Conservation (phyloP, 352 stramenopile species). For the Elongisporangium prolatum region DNA sequence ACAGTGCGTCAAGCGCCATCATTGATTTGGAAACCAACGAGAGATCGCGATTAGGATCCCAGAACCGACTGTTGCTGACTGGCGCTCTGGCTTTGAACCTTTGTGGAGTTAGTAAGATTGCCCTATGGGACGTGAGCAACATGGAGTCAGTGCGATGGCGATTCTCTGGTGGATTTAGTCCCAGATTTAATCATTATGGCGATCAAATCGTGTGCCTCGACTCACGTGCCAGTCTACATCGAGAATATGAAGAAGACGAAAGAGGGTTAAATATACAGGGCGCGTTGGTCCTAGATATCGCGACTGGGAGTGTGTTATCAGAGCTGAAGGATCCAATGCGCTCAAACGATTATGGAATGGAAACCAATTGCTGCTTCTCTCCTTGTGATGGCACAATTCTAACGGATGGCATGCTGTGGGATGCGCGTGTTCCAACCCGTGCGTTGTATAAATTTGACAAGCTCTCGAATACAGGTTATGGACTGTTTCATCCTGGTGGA, state of each 20-base stretch:
- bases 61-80: constrained; percentile 55
- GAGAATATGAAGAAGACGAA: constrained; percentile 26
- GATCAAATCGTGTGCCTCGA: constrained; percentile 71
- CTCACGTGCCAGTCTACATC: constrained; percentile 22
- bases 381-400: constrained; percentile 68
- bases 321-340: constrained; percentile 58
- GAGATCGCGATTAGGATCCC: constrained; percentile 36
- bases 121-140: constrained; percentile 64
- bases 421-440: constrained; percentile 59
- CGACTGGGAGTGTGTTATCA: constrained; percentile 52
- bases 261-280: constrained; percentile 28
- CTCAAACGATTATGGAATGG: constrained; percentile 67
- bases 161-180: constrained; percentile 47
- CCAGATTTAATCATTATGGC: constrained; percentile 76
- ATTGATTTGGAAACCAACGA: constrained; percentile 71
- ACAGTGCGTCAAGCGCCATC: constrained; percentile 64
- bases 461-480: constrained; percentile 76
- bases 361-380: constrained; percentile 81
- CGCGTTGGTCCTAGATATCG: constrained; percentile 64
- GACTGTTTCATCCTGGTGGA: constrained; percentile 82
- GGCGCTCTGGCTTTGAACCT: constrained; percentile 40
- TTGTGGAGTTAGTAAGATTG: constrained; percentile 55
- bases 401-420: constrained; percentile 81
- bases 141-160: constrained; percentile 63
- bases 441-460: constrained; percentile 89